Percentiles rank a stretch among this genome's conserved stretches.
These are phyloP conservation scores for Globisporangium spiculum DNA, from an alignment of 352 stramenopile genomes.

Conservation along the genomic window DNA sequence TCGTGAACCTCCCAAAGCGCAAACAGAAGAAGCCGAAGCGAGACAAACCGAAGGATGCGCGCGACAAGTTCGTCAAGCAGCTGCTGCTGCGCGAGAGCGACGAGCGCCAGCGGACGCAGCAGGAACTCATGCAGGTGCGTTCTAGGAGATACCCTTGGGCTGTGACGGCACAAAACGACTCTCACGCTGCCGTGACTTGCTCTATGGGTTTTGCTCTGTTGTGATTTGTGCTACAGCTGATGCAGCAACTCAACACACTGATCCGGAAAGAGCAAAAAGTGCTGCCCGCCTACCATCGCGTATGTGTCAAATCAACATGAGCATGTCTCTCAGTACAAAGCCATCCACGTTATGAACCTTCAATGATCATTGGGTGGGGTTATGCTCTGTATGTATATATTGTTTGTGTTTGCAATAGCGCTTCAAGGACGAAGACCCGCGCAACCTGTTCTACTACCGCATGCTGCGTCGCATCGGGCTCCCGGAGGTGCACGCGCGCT, in stretches of 20 bases:
- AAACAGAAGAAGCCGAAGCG: constrained; percentile 29
- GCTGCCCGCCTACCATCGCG: constrained; percentile 44
- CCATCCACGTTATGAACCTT: not conserved
- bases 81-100: constrained; percentile 36
- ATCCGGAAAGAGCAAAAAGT: constrained; percentile 60
- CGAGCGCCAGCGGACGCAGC: constrained; percentile 27
- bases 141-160: no score
- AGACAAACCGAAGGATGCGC: constrained; percentile 36
- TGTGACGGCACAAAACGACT: not conserved
- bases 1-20: constrained; percentile 11
- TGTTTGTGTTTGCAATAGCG: constrained; percentile 25
- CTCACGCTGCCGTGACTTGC: not conserved
- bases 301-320: constrained; percentile 20
- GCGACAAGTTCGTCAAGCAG: constrained; percentile 36
- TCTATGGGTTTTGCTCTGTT: not conserved
- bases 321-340: not conserved
- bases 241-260: constrained; percentile 66
- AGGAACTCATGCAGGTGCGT: constrained; percentile 46
- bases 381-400: not conserved
- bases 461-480: constrained; percentile 73
- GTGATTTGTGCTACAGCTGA: constrained; percentile 32
- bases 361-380: not conserved
- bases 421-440: constrained; percentile 62
- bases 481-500: constrained; percentile 67
- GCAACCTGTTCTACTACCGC: constrained; percentile 71